Evolutionary conservation across 2,329 filamentous ascomycete species (phyloP).

Genomic region (Falciphora oryzae): DNA sequence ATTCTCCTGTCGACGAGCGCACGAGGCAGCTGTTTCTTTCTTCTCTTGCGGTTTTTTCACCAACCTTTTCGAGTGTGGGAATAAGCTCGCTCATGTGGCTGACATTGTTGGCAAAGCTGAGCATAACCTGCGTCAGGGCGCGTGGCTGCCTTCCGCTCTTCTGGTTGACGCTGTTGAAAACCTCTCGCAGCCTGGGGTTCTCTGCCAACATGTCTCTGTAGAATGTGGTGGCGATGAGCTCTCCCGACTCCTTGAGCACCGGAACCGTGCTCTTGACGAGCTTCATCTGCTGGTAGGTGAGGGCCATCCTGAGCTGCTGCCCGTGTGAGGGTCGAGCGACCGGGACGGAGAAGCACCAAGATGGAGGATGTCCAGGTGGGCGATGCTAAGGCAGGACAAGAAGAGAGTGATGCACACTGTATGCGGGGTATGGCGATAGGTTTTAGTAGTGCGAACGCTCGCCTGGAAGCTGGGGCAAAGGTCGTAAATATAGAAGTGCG

Average conservation of each 20-base stretch:
- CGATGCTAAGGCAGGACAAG: neutral
- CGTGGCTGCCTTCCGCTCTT: constrained; percentile 54
- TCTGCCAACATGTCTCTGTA: constrained; percentile 63
- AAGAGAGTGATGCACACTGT: neutral
- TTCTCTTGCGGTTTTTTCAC: neutral
- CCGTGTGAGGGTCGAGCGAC: neutral
- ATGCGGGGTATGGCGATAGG: neutral
- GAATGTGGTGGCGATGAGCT: constrained; percentile 63
- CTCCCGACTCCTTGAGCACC: constrained; percentile 60
- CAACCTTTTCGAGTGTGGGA: constrained; percentile 38
- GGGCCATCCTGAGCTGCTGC: constrained; percentile 22
- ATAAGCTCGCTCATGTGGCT: constrained; percentile 52
- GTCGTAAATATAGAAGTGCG: neutral
- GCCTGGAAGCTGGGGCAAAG: neutral
- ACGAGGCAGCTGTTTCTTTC: neutral
- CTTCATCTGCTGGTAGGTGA: constrained; percentile 50
- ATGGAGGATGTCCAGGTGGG: neutral
- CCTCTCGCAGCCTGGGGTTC: constrained; percentile 60
- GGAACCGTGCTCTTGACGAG: constrained; percentile 68
- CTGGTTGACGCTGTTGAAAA: constrained; percentile 67
- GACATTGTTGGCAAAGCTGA: constrained; percentile 67
- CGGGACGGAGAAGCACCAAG: neutral
- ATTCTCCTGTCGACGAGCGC: neutral
- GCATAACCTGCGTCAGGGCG: constrained; percentile 58
- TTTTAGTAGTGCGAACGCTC: neutral